Conservation (phyloP, 1,284 basidiomycete species). For the Singerocomus inundabilis region DNA sequence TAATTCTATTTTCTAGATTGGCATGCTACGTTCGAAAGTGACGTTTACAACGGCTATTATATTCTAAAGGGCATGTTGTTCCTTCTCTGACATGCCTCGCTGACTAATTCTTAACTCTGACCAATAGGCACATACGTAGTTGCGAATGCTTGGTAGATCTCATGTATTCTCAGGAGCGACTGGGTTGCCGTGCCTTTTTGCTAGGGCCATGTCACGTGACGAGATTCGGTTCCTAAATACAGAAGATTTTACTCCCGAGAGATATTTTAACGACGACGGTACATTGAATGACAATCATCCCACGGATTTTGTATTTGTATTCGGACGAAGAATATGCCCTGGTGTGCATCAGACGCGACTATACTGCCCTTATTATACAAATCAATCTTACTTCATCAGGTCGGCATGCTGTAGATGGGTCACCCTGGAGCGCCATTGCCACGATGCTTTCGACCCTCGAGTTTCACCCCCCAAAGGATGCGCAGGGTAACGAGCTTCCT, state of each 20-base stretch:
- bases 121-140: slow-evolving; percentile 14
- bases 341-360: slow-evolving; percentile 2
- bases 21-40: slow-evolving; percentile 12
- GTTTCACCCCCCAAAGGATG: slow-evolving; percentile 1
- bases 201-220: slow-evolving; percentile 26
- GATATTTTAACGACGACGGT: slow-evolving; percentile 13
- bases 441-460: slow-evolving; percentile 15
- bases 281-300: slow-evolving; percentile 15
- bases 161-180: no score
- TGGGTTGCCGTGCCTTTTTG: no score
- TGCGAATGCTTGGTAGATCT: slow-evolving; percentile 17
- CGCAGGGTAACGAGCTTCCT: slow-evolving; percentile 3
- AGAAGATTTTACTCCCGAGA: slow-evolving; percentile 17
- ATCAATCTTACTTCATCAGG: background rate
- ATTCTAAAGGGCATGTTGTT: slow-evolving; percentile 16
- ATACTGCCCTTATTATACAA: background rate
- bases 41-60: slow-evolving; percentile 21
- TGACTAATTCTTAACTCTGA: background rate
- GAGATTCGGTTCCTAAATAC: slow-evolving; percentile 18
- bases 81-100: background rate
- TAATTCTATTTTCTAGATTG: slow-evolving; percentile 3
- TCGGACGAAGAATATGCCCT: slow-evolving; percentile 21
- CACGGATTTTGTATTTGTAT: slow-evolving; percentile 17
- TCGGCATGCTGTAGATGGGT: slow-evolving; percentile 9
- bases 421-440: slow-evolving; percentile 8